Evolutionary conservation across 2,329 filamentous ascomycete genomes (phyloP).

Genomic region (Aspergillus unguis): DNA sequence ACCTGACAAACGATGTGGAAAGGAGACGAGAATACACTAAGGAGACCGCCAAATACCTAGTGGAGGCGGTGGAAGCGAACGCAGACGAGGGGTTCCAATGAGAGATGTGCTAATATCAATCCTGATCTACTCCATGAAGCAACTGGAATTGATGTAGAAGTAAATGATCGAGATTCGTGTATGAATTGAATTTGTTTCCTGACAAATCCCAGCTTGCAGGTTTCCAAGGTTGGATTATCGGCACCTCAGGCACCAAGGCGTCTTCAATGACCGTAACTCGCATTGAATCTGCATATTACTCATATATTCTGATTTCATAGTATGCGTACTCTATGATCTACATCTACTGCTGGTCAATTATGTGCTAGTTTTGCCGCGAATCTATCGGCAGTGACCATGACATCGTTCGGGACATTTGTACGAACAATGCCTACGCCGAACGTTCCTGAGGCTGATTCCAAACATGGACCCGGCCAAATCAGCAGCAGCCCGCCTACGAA

Average conservation of each 20-base stretch:
- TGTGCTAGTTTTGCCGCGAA: neutral
- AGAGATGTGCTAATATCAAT: constrained; percentile 5
- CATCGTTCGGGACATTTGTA: neutral
- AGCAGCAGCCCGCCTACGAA: neutral
- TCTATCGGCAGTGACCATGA: neutral
- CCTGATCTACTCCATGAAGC: neutral
- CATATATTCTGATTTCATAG: no score
- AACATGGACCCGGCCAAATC: neutral
- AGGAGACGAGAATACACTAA: constrained; percentile 8
- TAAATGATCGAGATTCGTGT: neutral
- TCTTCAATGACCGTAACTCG: no score
- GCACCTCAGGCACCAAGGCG: neutral
- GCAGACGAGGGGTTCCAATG: constrained; percentile 4
- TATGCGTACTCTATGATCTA: neutral
- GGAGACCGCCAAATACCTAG: neutral
- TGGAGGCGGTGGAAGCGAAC: constrained; percentile 10
- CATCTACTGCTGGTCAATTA: neutral
- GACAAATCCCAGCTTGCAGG: neutral
- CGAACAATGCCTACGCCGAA: neutral
- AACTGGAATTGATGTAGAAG: no score
- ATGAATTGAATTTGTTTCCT: neutral
- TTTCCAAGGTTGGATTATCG: neutral
- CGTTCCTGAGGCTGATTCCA: neutral
- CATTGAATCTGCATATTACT: no score
- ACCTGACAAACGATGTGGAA: constrained; percentile 14